Conservation (phyloP, 176 grass and related monocot species). For the Eragrostis curvula region DNA sequence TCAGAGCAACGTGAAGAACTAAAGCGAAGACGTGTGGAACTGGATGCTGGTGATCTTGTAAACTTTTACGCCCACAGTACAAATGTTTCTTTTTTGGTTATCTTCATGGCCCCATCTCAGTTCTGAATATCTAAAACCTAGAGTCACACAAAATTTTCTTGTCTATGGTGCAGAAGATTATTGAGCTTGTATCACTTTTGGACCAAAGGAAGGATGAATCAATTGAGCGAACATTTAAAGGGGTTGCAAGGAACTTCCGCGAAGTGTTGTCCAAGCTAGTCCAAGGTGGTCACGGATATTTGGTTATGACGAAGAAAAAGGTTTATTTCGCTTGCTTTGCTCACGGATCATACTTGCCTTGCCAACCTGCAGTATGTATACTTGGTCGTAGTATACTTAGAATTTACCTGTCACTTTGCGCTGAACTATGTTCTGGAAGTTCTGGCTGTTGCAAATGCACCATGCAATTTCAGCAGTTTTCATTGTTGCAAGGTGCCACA, state of each 20-base stretch:
- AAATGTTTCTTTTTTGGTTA: slow-evolving; percentile 17
- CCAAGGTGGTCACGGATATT: slow-evolving; percentile 89
- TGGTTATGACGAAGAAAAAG: slow-evolving; percentile 99
- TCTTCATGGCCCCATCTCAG: neutral
- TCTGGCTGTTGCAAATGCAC: no score
- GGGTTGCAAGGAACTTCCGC: slow-evolving; percentile 87
- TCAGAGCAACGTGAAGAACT: slow-evolving; percentile 90
- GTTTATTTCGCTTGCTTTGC: slow-evolving; percentile 36
- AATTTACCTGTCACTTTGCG: slow-evolving; percentile 1
- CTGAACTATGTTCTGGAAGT: neutral
- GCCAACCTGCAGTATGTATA: neutral
- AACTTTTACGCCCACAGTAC: slow-evolving; percentile 10
- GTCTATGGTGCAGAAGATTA: slow-evolving; percentile 71
- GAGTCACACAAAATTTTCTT: slow-evolving; percentile 24
- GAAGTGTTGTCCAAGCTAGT: slow-evolving; percentile 94
- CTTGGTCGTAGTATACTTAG: slow-evolving; percentile 9
- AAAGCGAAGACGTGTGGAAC: slow-evolving; percentile 78
- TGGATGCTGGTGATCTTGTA: slow-evolving; percentile 90
- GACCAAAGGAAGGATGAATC: slow-evolving; percentile 99
- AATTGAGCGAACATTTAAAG: slow-evolving; percentile 98
- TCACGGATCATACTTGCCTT: neutral
- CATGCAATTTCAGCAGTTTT: no score
- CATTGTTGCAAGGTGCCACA: no score
- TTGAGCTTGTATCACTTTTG: slow-evolving; percentile 80
- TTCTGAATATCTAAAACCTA: slow-evolving; percentile 24